These are phyloP conservation scores for Geranium brycei DNA, from an alignment of 345 rosid genomes.

Conservation along the genomic window DNA sequence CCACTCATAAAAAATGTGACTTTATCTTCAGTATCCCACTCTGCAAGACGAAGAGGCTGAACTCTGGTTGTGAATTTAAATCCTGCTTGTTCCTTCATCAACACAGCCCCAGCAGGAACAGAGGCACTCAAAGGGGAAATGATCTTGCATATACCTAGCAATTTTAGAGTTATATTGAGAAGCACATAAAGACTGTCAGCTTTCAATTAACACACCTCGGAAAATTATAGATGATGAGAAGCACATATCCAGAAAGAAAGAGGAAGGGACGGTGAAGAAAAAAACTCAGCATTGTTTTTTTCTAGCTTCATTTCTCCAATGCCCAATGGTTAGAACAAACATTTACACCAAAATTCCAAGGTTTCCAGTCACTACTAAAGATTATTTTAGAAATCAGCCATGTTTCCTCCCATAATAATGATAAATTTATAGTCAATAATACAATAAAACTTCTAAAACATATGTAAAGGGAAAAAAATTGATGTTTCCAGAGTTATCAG, in stretches of 20 bases:
- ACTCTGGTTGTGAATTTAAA: conserved; percentile 97
- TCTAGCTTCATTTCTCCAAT: no score
- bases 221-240: neutral
- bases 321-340: no score
- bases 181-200: neutral
- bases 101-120: conserved; percentile 87
- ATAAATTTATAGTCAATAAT: no score
- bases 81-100: conserved; percentile 76
- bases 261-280: neutral
- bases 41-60: conserved; percentile 97
- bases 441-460: no score
- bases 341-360: no score
- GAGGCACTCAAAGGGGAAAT: conserved; percentile 70
- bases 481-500: no score
- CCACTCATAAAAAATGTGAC: conserved; percentile 99
- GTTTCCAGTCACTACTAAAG: no score
- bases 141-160: conserved; percentile 87
- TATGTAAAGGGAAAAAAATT: no score
- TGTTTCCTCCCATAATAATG: no score
- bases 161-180: neutral
- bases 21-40: conserved; percentile 85
- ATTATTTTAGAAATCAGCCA: no score
- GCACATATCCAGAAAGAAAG: neutral
- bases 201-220: neutral
- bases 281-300: no score